These are phyloP conservation scores for Trichopus zeylanicus DNA, from an alignment of 116 monocot genomes.

Conservation along the genomic window DNA sequence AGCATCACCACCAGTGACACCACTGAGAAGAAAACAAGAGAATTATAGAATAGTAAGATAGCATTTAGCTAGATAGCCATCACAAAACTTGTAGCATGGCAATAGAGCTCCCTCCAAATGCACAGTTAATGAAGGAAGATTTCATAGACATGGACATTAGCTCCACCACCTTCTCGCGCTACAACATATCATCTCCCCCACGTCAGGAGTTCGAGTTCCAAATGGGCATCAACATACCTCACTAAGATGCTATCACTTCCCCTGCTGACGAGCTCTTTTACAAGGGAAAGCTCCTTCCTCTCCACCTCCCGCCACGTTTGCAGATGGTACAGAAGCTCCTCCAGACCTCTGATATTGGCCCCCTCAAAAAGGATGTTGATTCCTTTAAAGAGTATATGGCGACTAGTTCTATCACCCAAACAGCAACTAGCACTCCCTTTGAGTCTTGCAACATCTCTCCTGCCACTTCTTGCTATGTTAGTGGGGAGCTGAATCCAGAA, in stretches of 20 bases:
- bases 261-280: constrained; percentile 98
- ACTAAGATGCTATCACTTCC: constrained; percentile 31
- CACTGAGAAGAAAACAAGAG: background rate
- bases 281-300: constrained; percentile 82
- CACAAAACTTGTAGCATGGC: no score
- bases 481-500: constrained; percentile 54
- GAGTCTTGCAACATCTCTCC: constrained; percentile 54
- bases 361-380: background rate
- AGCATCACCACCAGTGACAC: background rate
- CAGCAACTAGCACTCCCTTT: constrained; percentile 20
- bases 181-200: constrained; percentile 23
- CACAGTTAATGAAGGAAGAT: constrained; percentile 41
- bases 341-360: constrained; percentile 8
- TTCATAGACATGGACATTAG: constrained; percentile 93
- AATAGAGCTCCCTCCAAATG: constrained; percentile 8
- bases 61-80: no score
- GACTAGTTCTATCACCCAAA: background rate
- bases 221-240: constrained; percentile 17
- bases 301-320: constrained; percentile 58
- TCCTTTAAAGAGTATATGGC: background rate
- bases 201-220: constrained; percentile 78
- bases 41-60: no score
- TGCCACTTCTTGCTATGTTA: constrained; percentile 43
- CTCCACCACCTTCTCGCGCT: constrained; percentile 21
- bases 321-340: constrained; percentile 52